Evolutionary conservation across 257 asterid species (phyloP).

Genomic region (Sherardia arvensis): DNA sequence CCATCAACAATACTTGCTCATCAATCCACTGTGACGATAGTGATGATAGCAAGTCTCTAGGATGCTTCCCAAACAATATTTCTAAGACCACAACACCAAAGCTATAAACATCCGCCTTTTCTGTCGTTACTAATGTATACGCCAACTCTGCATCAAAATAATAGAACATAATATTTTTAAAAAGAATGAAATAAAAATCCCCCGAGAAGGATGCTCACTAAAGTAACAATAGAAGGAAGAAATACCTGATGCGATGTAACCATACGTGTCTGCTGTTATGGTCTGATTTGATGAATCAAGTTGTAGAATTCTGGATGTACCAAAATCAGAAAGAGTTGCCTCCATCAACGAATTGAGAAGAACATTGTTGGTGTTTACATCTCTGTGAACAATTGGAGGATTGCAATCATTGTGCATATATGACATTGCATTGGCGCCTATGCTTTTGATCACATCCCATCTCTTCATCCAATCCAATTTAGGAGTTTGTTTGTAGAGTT

Average conservation of each 20-base stretch:
- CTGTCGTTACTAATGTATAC: neutral
- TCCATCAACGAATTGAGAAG: constrained; percentile 1
- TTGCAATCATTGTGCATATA: constrained; percentile 4
- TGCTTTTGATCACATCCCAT: constrained; percentile 1
- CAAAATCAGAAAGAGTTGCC: constrained; percentile 7
- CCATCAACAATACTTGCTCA: neutral
- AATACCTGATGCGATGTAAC: constrained; percentile 4
- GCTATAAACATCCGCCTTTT: constrained; percentile 8
- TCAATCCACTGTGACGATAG: neutral
- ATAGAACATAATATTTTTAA: too few relatives aligned
- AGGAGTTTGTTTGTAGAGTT: neutral
- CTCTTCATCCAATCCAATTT: constrained; percentile 6
- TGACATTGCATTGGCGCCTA: constrained; percentile 6
- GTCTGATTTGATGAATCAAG: neutral
- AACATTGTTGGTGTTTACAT: constrained; percentile 5
- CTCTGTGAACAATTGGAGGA: constrained; percentile 7
- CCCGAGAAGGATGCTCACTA: too few relatives aligned
- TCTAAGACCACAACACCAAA: constrained; percentile 3
- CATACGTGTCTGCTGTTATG: neutral
- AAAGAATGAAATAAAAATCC: neutral
- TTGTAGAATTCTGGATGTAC: constrained; percentile 3
- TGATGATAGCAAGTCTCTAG: neutral
- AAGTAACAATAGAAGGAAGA: neutral
- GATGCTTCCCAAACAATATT: constrained; percentile 1
- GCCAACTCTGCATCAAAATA: neutral